Evolutionary conservation across 306 rosid genomes (phyloP).

Genomic region (Quillaja saponaria): DNA sequence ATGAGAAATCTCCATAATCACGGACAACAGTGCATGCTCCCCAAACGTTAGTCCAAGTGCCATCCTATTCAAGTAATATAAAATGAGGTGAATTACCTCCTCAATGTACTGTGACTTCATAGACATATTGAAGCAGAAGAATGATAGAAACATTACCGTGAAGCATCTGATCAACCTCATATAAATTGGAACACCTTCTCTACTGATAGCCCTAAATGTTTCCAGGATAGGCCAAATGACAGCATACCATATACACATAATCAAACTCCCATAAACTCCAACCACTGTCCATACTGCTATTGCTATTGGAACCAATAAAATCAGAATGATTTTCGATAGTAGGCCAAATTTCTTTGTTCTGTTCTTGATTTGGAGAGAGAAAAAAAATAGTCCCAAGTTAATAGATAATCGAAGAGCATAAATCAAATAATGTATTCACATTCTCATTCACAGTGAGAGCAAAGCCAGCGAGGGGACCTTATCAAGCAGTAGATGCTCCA

Average conservation of each 20-base stretch:
- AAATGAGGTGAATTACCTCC: neutral
- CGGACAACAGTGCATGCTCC: constrained; percentile 29
- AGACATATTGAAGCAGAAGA: neutral
- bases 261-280: constrained; percentile 25
- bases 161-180: constrained; percentile 28
- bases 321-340: constrained; percentile 18
- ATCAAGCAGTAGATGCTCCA: constrained; percentile 24
- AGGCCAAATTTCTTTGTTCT: constrained; percentile 30
- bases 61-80: constrained; percentile 19
- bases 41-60: constrained; percentile 28
- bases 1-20: constrained; percentile 32
- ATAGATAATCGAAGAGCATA: neutral
- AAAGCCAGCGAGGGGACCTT: constrained; percentile 13
- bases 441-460: neutral
- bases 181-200: constrained; percentile 19
- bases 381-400: neutral
- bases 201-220: constrained; percentile 26
- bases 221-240: constrained; percentile 30
- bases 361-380: neutral
- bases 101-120: neutral
- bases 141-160: constrained; percentile 17
- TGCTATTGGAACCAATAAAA: constrained; percentile 17
- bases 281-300: constrained; percentile 30
- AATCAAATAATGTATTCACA: neutral
- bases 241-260: constrained; percentile 29